Evolutionary conservation across 2,329 filamentous ascomycete species (phyloP).

Genomic region (Xylaria multiplex): DNA sequence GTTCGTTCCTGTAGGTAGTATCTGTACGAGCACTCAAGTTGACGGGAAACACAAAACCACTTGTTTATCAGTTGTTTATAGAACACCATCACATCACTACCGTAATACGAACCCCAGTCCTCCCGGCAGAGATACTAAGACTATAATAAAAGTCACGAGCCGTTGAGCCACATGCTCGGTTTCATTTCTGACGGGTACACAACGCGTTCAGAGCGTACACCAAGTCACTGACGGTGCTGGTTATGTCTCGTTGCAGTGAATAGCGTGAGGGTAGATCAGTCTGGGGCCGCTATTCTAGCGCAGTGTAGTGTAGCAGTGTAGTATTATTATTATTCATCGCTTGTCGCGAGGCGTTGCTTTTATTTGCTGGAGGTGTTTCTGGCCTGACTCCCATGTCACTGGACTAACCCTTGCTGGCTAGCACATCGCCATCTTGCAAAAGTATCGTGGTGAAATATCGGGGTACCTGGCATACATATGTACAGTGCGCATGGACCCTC

Average conservation of each 20-base stretch:
- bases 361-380: conserved; percentile 27
- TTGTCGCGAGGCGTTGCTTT: conserved; percentile 25
- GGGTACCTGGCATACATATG: conserved; percentile 9
- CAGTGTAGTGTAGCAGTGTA: neutral
- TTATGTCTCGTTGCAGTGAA: conserved; percentile 10
- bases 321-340: conserved; percentile 30
- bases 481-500: conserved; percentile 21
- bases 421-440: neutral
- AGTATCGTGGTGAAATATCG: conserved; percentile 10
- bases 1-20: conserved; percentile 7
- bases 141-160: conserved; percentile 4
- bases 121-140: neutral
- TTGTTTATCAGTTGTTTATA: neutral
- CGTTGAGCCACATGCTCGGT: conserved; percentile 16
- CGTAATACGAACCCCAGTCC: neutral
- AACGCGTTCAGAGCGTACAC: too few relatives aligned
- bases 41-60: conserved; percentile 22
- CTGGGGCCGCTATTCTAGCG: neutral
- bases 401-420: conserved; percentile 21
- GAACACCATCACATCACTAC: conserved; percentile 7
- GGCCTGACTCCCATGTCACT: conserved; percentile 21
- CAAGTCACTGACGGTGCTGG: neutral
- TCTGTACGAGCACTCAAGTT: conserved; percentile 5
- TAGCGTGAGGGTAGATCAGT: neutral
- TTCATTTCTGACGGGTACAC: conserved; percentile 17